Evolutionary conservation across 129 eudicot species (phyloP).

Genomic region (Pittosporum tobira): DNA sequence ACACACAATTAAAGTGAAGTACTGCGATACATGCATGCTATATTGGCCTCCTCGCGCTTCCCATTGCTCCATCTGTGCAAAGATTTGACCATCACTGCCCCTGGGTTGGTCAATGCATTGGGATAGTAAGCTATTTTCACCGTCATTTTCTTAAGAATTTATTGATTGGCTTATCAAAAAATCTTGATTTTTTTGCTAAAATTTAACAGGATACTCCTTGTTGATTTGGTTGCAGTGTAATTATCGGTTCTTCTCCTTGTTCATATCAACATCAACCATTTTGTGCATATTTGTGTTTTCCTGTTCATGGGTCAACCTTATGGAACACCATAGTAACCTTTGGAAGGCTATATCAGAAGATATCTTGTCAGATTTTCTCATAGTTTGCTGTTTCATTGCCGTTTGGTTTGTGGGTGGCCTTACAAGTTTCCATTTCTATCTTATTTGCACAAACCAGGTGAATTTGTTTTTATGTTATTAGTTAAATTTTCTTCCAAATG

Average conservation of each 20-base stretch:
- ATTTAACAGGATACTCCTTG: slow-evolving; percentile 1
- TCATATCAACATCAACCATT: slow-evolving; percentile 73
- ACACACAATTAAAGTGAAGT: slow-evolving; percentile 70
- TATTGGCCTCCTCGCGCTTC: slow-evolving; percentile 96
- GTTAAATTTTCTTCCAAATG: too few species aligned
- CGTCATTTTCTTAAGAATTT: too few species aligned
- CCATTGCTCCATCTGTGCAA: slow-evolving; percentile 89
- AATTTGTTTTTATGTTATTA: not conserved
- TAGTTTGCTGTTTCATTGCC: slow-evolving; percentile 70
- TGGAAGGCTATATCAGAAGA: slow-evolving; percentile 56
- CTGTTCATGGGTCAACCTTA: slow-evolving; percentile 55
- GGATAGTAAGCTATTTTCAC: slow-evolving; percentile 54
- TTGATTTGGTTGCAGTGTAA: slow-evolving; percentile 67
- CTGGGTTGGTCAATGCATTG: slow-evolving; percentile 99
- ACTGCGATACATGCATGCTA: slow-evolving; percentile 87
- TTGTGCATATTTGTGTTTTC: slow-evolving; percentile 66
- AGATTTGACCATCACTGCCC: slow-evolving; percentile 97
- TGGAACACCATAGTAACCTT: slow-evolving; percentile 18
- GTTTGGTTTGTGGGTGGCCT: slow-evolving; percentile 97
- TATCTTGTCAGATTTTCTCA: slow-evolving; percentile 61
- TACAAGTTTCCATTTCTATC: slow-evolving; percentile 71
- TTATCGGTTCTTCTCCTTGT: slow-evolving; percentile 83
- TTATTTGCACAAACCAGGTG: slow-evolving; percentile 89
- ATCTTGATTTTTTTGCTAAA: not conserved
- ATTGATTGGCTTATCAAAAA: too few species aligned